These are phyloP conservation scores for Talaromyces funiculosus DNA, from an alignment of 2,329 filamentous ascomycete genomes.

Conservation along the genomic window DNA sequence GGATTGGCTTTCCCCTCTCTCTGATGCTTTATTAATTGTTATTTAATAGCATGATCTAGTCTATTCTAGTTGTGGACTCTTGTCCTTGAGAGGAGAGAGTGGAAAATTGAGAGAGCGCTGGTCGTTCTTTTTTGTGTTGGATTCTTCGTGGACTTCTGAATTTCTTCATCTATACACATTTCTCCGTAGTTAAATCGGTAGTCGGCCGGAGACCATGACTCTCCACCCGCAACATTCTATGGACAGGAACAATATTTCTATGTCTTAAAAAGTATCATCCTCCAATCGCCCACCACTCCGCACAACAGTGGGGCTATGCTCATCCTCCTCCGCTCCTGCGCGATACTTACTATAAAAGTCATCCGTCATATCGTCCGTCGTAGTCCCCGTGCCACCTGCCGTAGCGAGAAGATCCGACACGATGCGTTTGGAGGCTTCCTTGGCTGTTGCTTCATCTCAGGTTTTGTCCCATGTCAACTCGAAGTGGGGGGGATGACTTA, in stretches of 20 bases:
- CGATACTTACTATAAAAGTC: slow-evolving; percentile 21
- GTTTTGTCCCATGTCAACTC: not conserved
- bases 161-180: not conserved
- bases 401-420: slow-evolving; percentile 44
- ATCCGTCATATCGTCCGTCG: slow-evolving; percentile 14
- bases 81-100: not conserved
- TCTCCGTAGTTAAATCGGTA: not conserved
- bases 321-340: slow-evolving; percentile 23
- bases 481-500: slow-evolving; percentile 19
- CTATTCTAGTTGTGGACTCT: not conserved
- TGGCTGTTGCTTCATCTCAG: slow-evolving; percentile 29
- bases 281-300: slow-evolving; percentile 36
- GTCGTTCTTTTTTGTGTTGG: slow-evolving; percentile 5
- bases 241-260: not conserved
- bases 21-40: not conserved
- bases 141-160: not conserved
- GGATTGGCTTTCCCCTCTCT: not conserved
- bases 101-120: slow-evolving; percentile 9
- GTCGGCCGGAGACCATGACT: not conserved
- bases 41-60: slow-evolving; percentile 1
- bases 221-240: not conserved
- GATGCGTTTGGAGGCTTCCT: slow-evolving; percentile 46
- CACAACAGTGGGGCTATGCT: slow-evolving; percentile 43
- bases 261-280: slow-evolving; percentile 42
- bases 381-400: slow-evolving; percentile 34